Base-by-base conservation (phyloP, 225 moss, liverwort and hornwort genomes). In the Polytrichum formosum region DNA sequence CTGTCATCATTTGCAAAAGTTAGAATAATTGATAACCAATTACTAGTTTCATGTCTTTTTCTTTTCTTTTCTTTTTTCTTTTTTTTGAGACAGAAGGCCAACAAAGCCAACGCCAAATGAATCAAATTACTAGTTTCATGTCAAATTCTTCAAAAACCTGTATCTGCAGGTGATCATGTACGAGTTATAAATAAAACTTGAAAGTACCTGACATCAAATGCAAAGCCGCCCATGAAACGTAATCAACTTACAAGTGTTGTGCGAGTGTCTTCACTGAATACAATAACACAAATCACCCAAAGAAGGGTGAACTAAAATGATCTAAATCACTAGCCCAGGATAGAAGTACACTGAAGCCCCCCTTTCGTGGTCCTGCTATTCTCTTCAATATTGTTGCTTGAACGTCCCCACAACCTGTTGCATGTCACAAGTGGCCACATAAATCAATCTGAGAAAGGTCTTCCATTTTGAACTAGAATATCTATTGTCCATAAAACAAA, bases 201-300 rank as follows among this genome's bases (percentile, higher is more conserved):
- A 37, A 10, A 10, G 37, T 3, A 13, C 37, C 10, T 10, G 10
- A 37, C 0, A 37, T 37, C 37, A 13, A 37, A 37, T 37, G 23
- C 23, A 23, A 23, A 23, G 23, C 23, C 23, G 37, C 37, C 13
- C 37, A 37, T 37, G 37, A 13, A 37, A 18, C 20, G 22, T 1
- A 6, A 58, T 58, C 58, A 58, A n/a, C 58, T 58, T 20, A 58
- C 58, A 58, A 58, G 58, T 20, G 23, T 23, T 23, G 23, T 23
- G 23, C 23, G 58, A 58, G 13, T 2, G 22, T 7, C n/a, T 58
- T 81, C 70, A 70, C 70, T 75, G 70, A 74, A 76, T 81, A 81
- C 73, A 76, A 20, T 66, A 28, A 29, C 67, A 77, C 74, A 81
- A 73, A 78, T 77, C 69, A 73, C 76, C 78, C 68, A 68, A 75